Evolutionary conservation across 768 basidiomycete genomes (phyloP).

Genomic region (Scleroderma citrinum): DNA sequence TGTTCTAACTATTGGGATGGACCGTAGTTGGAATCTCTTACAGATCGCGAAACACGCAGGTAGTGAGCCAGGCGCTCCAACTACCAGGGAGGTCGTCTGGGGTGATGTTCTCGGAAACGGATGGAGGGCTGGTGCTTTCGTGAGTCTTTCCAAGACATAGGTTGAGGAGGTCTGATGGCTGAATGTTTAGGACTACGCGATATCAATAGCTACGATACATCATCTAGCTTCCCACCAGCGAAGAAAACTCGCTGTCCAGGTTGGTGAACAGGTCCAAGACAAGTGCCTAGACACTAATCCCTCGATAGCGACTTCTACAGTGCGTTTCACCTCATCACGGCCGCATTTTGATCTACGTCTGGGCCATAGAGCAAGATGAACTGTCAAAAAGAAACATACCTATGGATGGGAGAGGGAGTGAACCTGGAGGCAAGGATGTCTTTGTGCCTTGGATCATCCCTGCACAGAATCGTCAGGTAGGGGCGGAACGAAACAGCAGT

Average conservation of each 20-base stretch:
- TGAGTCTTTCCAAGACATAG: constrained; percentile 39
- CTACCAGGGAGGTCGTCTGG: constrained; percentile 64
- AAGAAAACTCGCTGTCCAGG: constrained; percentile 69
- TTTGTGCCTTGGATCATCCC: constrained; percentile 85
- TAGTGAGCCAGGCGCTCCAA: constrained; percentile 19
- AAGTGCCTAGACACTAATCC: neutral
- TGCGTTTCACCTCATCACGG: constrained; percentile 64
- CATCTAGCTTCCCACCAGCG: constrained; percentile 82
- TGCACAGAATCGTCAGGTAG: constrained; percentile 21
- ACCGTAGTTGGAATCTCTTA: constrained; percentile 77
- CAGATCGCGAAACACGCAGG: constrained; percentile 66
- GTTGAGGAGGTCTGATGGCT: neutral
- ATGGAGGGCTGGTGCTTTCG: constrained; percentile 81
- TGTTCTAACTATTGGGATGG: constrained; percentile 76
- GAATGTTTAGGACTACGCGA: constrained; percentile 75
- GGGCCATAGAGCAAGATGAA: constrained; percentile 92
- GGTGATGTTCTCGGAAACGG: constrained; percentile 69
- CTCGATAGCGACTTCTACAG: constrained; percentile 51
- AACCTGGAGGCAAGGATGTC: constrained; percentile 61
- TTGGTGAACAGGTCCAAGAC: constrained; percentile 22
- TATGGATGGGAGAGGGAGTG: constrained; percentile 12
- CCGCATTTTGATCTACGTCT: constrained; percentile 87
- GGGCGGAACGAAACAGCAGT: constrained; percentile 3
- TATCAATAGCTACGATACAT: constrained; percentile 97
- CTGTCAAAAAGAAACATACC: constrained; percentile 69